Evolutionary conservation across 441 rosid genomes (phyloP).

Genomic region (Mallotus japonicus): DNA sequence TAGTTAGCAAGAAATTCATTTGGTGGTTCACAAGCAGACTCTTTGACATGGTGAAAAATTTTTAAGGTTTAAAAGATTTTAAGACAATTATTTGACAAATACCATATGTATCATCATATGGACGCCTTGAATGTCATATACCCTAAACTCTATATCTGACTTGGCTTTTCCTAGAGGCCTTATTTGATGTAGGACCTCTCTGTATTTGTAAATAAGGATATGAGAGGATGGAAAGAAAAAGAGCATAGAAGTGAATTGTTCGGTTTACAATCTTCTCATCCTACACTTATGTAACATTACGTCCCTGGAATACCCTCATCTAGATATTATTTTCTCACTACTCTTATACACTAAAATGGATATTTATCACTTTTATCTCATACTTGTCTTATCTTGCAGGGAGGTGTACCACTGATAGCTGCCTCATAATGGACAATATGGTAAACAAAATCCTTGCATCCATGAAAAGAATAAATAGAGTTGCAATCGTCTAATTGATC

Average conservation of each 20-base stretch:
- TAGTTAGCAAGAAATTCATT: neutral
- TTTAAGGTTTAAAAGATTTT: neutral
- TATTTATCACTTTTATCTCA: constrained; percentile 13
- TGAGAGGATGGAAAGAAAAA: neutral
- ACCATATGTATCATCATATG: neutral
- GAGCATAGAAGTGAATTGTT: neutral
- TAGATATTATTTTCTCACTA: neutral
- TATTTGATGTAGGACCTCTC: constrained; percentile 4
- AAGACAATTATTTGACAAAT: neutral
- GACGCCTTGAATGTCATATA: neutral
- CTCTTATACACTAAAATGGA: neutral
- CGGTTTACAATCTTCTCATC: neutral
- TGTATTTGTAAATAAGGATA: neutral
- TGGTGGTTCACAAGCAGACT: neutral
- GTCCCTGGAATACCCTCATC: neutral
- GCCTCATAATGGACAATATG: constrained; percentile 16
- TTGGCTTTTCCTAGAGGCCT: neutral
- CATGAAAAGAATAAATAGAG: neutral
- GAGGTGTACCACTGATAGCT: constrained; percentile 19
- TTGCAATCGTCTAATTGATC: constrained; percentile 16
- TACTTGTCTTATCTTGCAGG: constrained; percentile 28
- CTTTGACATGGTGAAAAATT: neutral
- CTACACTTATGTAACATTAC: neutral
- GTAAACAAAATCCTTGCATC: constrained; percentile 26
- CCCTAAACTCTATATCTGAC: neutral